Percentiles rank a stretch among this genome's conserved stretches.
Conservation (phyloP, 2,329 filamentous ascomycete genomes). For the Colletotrichum caudatum region DNA sequence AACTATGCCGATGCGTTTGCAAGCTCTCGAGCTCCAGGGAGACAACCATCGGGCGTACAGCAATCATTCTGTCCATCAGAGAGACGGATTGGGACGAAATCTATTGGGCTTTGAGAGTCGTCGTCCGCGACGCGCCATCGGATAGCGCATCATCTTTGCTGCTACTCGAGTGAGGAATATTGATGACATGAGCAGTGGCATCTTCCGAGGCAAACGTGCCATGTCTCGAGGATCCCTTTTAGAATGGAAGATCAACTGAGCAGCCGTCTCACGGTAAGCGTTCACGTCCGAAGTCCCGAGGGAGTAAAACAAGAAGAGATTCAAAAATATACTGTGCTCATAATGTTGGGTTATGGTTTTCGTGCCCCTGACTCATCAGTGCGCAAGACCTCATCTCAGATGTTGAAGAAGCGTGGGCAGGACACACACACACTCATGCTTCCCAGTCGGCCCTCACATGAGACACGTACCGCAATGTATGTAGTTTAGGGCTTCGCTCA, state of each 20-base stretch:
- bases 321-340: not conserved
- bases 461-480: not conserved
- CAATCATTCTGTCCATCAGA: constrained; percentile 33
- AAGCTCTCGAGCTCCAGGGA: constrained; percentile 11
- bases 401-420: not conserved
- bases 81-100: constrained; percentile 40
- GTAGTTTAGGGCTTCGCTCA: not conserved
- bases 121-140: constrained; percentile 20
- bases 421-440: not conserved
- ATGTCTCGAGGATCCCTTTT: not conserved
- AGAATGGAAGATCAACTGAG: not conserved
- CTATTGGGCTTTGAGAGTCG: constrained; percentile 17
- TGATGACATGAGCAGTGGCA: not conserved
- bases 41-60: constrained; percentile 19
- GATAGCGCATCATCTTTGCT: not conserved
- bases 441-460: not conserved
- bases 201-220: not conserved
- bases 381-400: not conserved
- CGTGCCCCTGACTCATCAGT: not conserved
- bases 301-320: not conserved
- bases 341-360: not conserved
- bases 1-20: constrained; percentile 40
- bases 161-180: not conserved
- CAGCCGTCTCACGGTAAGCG: not conserved
- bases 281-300: not conserved